Evolutionary conservation across 2,329 filamentous ascomycete genomes (phyloP).

Genomic region (Aspergillus calidoustus): DNA sequence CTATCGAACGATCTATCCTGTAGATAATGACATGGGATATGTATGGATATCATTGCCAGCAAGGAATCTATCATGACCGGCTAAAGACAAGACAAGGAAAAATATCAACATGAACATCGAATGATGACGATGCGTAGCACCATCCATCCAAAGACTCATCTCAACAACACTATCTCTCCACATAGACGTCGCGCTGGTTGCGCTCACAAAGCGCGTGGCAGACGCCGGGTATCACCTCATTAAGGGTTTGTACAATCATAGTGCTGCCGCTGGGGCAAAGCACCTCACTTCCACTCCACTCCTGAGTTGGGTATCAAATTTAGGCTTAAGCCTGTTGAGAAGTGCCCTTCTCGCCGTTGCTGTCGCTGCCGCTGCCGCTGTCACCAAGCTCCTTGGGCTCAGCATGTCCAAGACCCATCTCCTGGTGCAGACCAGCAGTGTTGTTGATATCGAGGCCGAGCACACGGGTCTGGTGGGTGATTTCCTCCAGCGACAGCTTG

Average conservation of each 20-base stretch:
- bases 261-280: neutral
- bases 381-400: neutral
- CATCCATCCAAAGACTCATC: neutral
- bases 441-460: constrained; percentile 27
- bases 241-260: neutral
- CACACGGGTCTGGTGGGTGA: constrained; percentile 29
- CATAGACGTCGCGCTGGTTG: neutral
- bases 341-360: neutral
- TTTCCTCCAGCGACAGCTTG: constrained; percentile 35
- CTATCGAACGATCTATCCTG: neutral
- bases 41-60: neutral
- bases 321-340: neutral
- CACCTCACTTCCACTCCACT: neutral
- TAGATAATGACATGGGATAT: neutral
- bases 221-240: neutral
- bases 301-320: neutral
- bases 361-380: constrained; percentile 4
- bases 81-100: neutral
- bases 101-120: neutral
- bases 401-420: neutral
- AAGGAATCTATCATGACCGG: neutral
- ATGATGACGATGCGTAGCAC: neutral
- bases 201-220: neutral
- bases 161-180: neutral
- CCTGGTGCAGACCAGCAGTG: neutral